phyloP scores from a whole-genome alignment of 768 basidiomycete genomes.

The Mycena pura region DNA sequence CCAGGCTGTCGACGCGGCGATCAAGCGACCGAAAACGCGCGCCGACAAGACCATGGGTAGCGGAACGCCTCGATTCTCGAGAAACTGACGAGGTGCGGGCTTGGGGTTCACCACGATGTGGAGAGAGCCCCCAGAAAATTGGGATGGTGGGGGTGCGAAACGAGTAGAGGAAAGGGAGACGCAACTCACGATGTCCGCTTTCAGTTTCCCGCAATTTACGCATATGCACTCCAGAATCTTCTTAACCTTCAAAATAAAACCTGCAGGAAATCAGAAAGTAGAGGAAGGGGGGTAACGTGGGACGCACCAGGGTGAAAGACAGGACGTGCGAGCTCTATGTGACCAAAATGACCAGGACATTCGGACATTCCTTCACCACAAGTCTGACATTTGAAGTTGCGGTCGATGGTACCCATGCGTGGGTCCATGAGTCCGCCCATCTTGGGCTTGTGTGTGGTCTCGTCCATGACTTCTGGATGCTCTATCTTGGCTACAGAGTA shows the following conservation, averaged over 20 bases:
- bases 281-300: neutral
- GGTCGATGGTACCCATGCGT: conserved; percentile 96
- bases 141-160: conserved; percentile 94
- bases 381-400: conserved; percentile 99
- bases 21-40: conserved; percentile 96
- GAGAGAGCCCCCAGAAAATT: conserved; percentile 99
- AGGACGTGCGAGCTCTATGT: conserved; percentile 96
- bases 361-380: conserved; percentile 99
- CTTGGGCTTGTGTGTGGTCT: conserved; percentile 88
- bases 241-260: conserved; percentile 99
- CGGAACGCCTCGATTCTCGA: conserved; percentile 86
- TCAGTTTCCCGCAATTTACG: conserved; percentile 97
- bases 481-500: conserved; percentile 98
- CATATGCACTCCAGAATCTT: conserved; percentile 99
- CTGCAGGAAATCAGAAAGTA: conserved; percentile 45
- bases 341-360: conserved; percentile 99
- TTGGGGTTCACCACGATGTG: conserved; percentile 93
- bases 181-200: conserved; percentile 95
- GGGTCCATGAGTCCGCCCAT: conserved; percentile 97
- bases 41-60: conserved; percentile 61
- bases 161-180: conserved; percentile 82
- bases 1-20: conserved; percentile 81
- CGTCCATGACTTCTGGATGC: conserved; percentile 98
- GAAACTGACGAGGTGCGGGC: conserved; percentile 81
- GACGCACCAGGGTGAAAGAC: conserved; percentile 93